A percentile compares a stretch with the other conserved stretches of the same genome.
Evolutionary conservation across 805 yeast species (phyloP).

Genomic region (Ogataea methylovora): DNA sequence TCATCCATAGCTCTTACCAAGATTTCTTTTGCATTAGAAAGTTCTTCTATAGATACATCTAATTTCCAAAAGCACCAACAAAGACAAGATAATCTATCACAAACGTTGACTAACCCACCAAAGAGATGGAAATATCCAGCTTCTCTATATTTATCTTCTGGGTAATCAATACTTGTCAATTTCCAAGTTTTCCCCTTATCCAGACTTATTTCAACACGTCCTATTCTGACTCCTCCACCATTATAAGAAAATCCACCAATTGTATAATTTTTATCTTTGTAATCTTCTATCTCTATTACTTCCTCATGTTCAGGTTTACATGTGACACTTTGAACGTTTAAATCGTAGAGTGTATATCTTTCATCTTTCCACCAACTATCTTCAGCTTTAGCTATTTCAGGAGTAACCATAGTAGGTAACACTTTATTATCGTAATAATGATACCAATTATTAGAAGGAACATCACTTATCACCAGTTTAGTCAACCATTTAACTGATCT

Average conservation of each 20-base stretch:
- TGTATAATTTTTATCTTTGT: conserved; percentile 11
- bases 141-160: conserved; percentile 24
- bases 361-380: conserved; percentile 31
- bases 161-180: conserved; percentile 23
- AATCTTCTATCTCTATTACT: conserved; percentile 6
- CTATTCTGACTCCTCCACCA: conserved; percentile 28
- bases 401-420: conserved; percentile 27
- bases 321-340: conserved; percentile 26
- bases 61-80: conserved; percentile 31
- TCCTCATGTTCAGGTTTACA: conserved; percentile 25
- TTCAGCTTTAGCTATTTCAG: conserved; percentile 24
- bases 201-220: conserved; percentile 26
- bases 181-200: conserved; percentile 26
- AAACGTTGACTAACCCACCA: conserved; percentile 27
- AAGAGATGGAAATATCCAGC: conserved; percentile 23
- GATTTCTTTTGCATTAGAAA: conserved; percentile 19
- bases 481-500: conserved; percentile 31
- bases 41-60: conserved; percentile 12
- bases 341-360: conserved; percentile 27
- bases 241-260: conserved; percentile 28
- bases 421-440: conserved; percentile 30
- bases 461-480: conserved; percentile 20
- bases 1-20: conserved; percentile 29
- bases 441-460: conserved; percentile 28
- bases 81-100: conserved; percentile 23